Conservation (phyloP, 1,284 basidiomycete genomes). For the Ustilago sp. region DNA sequence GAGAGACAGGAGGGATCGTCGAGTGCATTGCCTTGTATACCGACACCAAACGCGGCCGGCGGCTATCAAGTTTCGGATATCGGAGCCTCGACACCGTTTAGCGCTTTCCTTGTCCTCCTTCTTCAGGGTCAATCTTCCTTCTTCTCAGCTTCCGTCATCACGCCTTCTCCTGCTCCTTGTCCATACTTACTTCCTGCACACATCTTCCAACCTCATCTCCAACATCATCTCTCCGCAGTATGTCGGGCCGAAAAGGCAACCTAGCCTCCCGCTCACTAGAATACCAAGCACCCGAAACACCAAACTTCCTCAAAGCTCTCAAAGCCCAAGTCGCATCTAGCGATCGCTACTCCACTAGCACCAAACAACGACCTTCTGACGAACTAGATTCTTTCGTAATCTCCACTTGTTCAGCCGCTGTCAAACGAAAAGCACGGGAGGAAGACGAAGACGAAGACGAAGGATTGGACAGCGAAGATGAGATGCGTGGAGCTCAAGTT, state of each 20-base stretch:
- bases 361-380: neutral
- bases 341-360: constrained; percentile 8
- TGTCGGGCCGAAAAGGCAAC: constrained; percentile 30
- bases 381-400: constrained; percentile 31
- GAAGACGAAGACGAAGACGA: constrained; percentile 4
- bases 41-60: neutral
- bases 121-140: constrained; percentile 18
- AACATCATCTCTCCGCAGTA: neutral
- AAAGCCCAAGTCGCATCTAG: constrained; percentile 35
- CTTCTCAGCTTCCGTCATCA: neutral
- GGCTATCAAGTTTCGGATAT: constrained; percentile 1
- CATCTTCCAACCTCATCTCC: neutral
- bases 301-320: constrained; percentile 36
- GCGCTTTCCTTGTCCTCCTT: neutral
- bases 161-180: neutral
- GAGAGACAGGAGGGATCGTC: neutral
- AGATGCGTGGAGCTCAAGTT: constrained; percentile 53
- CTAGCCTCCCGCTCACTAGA: constrained; percentile 32
- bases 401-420: constrained; percentile 11
- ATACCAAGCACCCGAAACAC: constrained; percentile 32
- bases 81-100: constrained; percentile 4
- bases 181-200: no score
- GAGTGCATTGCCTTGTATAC: neutral
- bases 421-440: constrained; percentile 1
- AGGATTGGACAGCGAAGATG: constrained; percentile 43